A percentile compares a stretch with the other conserved stretches of the same genome.
These are phyloP conservation scores for Brettanomyces custersianus DNA, from an alignment of 805 yeast genomes.

Conservation along the genomic window DNA sequence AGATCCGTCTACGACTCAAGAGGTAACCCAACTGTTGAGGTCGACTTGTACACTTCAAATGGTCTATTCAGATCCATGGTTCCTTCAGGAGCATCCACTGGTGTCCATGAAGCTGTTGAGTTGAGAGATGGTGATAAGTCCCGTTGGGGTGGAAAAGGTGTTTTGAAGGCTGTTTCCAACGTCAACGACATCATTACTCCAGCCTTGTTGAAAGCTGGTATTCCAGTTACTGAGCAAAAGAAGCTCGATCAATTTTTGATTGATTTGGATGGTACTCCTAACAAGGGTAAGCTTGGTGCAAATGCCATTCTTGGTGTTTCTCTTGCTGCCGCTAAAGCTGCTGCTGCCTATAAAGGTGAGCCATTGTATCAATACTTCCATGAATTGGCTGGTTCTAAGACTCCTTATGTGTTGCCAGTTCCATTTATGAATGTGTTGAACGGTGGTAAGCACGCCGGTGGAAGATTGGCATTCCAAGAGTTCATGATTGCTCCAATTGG, in stretches of 20 bases:
- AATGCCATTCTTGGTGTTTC: constrained; percentile 98
- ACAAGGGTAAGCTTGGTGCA: constrained; percentile 97
- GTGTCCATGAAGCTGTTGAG: constrained; percentile 97
- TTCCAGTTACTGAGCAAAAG: constrained; percentile 81
- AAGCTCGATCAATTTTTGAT: constrained; percentile 80
- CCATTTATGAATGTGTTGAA: constrained; percentile 98
- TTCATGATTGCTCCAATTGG: constrained; percentile 97
- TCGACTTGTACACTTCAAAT: constrained; percentile 84
- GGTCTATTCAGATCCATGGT: constrained; percentile 96
- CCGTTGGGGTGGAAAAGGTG: constrained; percentile 99
- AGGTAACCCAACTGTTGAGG: constrained; percentile 99
- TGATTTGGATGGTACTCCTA: constrained; percentile 90
- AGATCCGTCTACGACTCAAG: constrained; percentile 99
- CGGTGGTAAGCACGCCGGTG: constrained; percentile 99
- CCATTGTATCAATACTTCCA: constrained; percentile 92
- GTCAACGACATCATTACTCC: constrained; percentile 95
- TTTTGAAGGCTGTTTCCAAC: constrained; percentile 90
- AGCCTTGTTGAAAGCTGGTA: constrained; percentile 70
- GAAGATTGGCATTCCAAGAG: constrained; percentile 98
- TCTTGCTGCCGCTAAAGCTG: constrained; percentile 94
- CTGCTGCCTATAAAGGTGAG: constrained; percentile 90
- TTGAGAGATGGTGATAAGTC: constrained; percentile 97
- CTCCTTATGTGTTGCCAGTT: constrained; percentile 92
- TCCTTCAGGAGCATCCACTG: constrained; percentile 99
- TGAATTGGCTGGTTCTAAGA: constrained; percentile 65